Conservation (phyloP, 192 early-diverging fungal genomes). For the Kickxella alabastrina region DNA sequence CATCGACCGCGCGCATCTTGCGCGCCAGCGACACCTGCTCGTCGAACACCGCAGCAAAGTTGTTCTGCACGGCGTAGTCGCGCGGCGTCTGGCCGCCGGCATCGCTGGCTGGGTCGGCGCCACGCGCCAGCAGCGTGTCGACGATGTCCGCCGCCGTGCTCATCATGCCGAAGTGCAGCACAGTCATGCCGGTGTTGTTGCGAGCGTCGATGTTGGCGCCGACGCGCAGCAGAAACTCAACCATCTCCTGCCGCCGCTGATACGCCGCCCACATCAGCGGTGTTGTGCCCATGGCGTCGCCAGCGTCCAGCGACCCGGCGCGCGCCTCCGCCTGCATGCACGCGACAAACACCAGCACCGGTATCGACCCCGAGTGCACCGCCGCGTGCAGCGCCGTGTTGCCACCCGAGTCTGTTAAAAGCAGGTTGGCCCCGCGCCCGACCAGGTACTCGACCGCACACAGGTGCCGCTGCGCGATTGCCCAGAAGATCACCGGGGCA, state of each 20-base stretch:
- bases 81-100: constrained; percentile 36
- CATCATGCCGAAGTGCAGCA: constrained; percentile 89
- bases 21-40: constrained; percentile 14
- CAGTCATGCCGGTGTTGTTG: constrained; percentile 73
- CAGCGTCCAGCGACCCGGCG: constrained; percentile 50
- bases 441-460: constrained; percentile 68
- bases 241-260: constrained; percentile 69
- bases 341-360: constrained; percentile 73
- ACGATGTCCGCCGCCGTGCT: constrained; percentile 54
- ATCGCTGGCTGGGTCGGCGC: constrained; percentile 51
- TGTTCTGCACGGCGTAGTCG: constrained; percentile 76
- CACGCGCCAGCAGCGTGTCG: constrained; percentile 69
- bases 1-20: constrained; percentile 17
- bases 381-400: constrained; percentile 89
- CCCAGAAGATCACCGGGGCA: constrained; percentile 95
- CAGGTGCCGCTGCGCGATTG: constrained; percentile 70
- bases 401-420: constrained; percentile 72
- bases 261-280: constrained; percentile 95
- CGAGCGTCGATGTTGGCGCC: constrained; percentile 65
- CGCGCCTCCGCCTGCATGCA: constrained; percentile 65
- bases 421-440: constrained; percentile 73
- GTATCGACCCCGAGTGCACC: constrained; percentile 75
- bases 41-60: constrained; percentile 44
- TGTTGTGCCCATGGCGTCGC: constrained; percentile 78
- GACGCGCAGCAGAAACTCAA: constrained; percentile 65